A percentile compares a stretch with the other conserved stretches of the same genome.
These are phyloP conservation scores for Alopecurus myosuroides DNA, from an alignment of 176 grass and related monocot species.

Conservation along the genomic window DNA sequence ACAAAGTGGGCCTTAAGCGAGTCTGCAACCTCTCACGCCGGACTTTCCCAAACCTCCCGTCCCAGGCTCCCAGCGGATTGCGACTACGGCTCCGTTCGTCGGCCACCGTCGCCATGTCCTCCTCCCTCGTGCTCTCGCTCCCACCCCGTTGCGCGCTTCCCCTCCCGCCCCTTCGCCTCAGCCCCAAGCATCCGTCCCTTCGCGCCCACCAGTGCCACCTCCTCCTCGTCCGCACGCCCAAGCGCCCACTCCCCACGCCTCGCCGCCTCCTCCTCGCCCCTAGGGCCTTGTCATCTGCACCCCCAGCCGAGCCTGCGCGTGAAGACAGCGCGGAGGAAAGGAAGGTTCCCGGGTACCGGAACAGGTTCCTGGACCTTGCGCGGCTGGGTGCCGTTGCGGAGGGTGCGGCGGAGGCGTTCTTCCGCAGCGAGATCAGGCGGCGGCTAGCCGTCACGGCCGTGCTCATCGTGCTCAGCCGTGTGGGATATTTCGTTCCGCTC, in stretches of 20 bases:
- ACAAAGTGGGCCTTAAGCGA: too few relatives aligned
- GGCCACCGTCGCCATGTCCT: conserved; percentile 12
- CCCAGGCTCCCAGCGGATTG: neutral
- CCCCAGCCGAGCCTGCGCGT: neutral
- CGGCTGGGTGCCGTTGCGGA: conserved; percentile 68
- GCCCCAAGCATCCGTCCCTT: neutral
- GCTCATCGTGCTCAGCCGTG: conserved; percentile 79
- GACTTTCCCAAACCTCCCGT: neutral
- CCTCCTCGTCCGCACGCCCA: neutral
- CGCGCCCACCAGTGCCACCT: neutral
- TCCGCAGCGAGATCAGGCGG: conserved; percentile 90
- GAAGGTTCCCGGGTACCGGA: conserved; percentile 46
- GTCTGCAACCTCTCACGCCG: neutral
- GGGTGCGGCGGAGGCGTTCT: conserved; percentile 78
- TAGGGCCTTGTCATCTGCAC: neutral
- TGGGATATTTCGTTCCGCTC: conserved; percentile 84
- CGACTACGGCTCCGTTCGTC: neutral
- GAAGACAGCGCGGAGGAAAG: neutral
- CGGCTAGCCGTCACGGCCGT: conserved; percentile 65
- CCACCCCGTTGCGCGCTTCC: neutral
- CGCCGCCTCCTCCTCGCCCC: conserved; percentile 2
- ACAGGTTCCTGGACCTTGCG: conserved; percentile 76
- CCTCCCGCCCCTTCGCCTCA: neutral
- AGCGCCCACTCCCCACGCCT: conserved; percentile 2
- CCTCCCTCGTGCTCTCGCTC: conserved; percentile 1